These are phyloP conservation scores for Pochonia chlamydosporia DNA, from an alignment of 2,329 filamentous ascomycete species.

Conservation along the genomic window DNA sequence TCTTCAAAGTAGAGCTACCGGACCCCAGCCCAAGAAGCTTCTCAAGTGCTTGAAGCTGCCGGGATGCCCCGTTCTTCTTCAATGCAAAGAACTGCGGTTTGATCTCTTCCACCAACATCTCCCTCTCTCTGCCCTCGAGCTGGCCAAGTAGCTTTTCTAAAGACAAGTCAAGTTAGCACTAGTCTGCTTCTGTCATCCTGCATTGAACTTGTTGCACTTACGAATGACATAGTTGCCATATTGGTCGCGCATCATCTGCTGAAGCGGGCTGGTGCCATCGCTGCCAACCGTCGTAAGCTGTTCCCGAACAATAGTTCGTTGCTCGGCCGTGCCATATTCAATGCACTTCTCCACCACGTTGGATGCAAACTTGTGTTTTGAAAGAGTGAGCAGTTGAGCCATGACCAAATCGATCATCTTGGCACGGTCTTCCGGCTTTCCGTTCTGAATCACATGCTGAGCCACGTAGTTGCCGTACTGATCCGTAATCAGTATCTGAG, in stretches of 20 bases:
- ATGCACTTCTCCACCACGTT: constrained; percentile 97
- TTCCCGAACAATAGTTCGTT: constrained; percentile 63
- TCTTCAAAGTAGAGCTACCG: constrained; percentile 17
- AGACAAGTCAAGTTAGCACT: constrained; percentile 20
- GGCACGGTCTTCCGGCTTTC: constrained; percentile 64
- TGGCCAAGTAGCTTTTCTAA: constrained; percentile 77
- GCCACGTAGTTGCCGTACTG: constrained; percentile 95
- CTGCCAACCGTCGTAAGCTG: constrained; percentile 54
- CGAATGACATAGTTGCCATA: constrained; percentile 96
- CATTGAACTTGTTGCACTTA: constrained; percentile 42
- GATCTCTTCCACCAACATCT: constrained; percentile 57
- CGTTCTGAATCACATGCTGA: constrained; percentile 82
- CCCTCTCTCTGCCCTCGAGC: constrained; percentile 54
- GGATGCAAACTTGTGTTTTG: constrained; percentile 93
- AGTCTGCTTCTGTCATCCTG: not conserved
- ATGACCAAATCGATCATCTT: constrained; percentile 71
- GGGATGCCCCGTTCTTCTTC: constrained; percentile 59
- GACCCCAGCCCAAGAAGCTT: constrained; percentile 22
- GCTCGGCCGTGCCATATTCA: constrained; percentile 59
- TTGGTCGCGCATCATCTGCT: constrained; percentile 78
- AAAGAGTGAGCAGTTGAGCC: constrained; percentile 64
- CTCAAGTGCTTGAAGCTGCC: constrained; percentile 44
- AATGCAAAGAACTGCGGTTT: constrained; percentile 54
- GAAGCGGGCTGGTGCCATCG: constrained; percentile 64
- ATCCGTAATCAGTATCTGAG: constrained; percentile 69